Evolutionary conservation across 2,329 filamentous ascomycete species (phyloP), one percentile per base, ranked within the genome.

Genomic region (Cordyceps javanica): DNA sequence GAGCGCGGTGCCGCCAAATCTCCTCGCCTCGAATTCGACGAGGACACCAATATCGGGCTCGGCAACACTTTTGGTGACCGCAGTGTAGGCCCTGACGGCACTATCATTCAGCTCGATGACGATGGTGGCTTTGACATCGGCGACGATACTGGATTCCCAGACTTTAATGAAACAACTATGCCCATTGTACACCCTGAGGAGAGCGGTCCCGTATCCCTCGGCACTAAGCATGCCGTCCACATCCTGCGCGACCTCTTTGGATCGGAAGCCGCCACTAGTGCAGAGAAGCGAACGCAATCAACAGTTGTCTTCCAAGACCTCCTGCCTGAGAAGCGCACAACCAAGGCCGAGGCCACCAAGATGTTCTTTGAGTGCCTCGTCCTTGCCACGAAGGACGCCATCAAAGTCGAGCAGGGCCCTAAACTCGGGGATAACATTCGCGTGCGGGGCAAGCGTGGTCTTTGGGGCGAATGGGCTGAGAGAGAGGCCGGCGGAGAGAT

Each of bases 361-460:
- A 97, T 99, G 91, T 99, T 99, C 77, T 99, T 99, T 67, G 94
- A 99, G 75, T 88, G 94, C 56, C 80, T 99, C 25, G 94, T 99
- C 3, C 81, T 99, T 48, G 94, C 93, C 5, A 99, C 94, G 42
- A 99, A 99, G 76, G 94, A 99, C 70, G 94, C 94, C 28, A 89
- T 99, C 75, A 96, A 96, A 74, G 91, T 97, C 26, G 93, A 97
- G 70, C 94, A 99, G 73, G 82, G 82, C 50, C 78, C 86, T 61
- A 82, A 80, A 38, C 82, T 97, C 26, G 92, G 92, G 51, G 89
- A 86, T 3, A 82, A 88, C 14, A 90, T 99, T 67, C 82, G 87
- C 59, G 89, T 99, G 59, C 82, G 91, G 63, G 91, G 89, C 59
- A 99, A 99, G 82, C 84, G 90, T 65, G 93, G 90, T n/a, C 85